Evolutionary conservation across 805 yeast species (phyloP), one percentile per base, ranked within the genome.

Genomic region (Zygotorulaspora chibaensis): DNA sequence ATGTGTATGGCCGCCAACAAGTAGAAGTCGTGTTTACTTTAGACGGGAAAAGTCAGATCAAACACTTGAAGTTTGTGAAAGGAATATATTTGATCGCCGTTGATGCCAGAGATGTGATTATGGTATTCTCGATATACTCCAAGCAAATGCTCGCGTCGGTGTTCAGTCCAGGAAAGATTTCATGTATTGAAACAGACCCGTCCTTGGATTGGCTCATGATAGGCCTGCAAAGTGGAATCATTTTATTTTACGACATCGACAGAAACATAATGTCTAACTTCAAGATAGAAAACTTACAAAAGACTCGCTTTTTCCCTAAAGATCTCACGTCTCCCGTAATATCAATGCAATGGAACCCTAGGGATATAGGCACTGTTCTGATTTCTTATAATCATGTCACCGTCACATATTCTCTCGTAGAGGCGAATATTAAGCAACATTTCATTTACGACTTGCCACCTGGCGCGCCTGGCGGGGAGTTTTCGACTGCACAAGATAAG

Each of bases 141-240:
- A 81, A 82, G 56, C 71, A 74, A 48, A 69, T 84, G 8, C 63
- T 91, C 43, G 76, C 79, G 16, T 75, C 80, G 1, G 78, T 78
- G 55, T 73, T 76, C 48, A 76, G 87, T 1, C 83, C 85, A 1
- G 81, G 85, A 1, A 72, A 76, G 10, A 75, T 90, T n/a, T 73
- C 86, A 1, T 74, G 86, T 2, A 70, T 83, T 11, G 93, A 79
- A 47, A 66, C 84, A 1, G 99, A 93, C 58, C 96, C 97, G 2
- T 75, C 95, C 0, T 63, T 93, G 52, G 97, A 90, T 64, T 93
- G 93, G 87, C 67, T 91, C 12, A 73, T 84, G 37, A 57, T 91
- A 16, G 99, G 98, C 2, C 68, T 87, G 42, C 75, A 79, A 39
- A 88, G 81, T 62, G 99, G 99, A 1, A 63, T 78, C 2, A 66